Evolutionary conservation across 208 protist genomes (phyloP).

Genomic region (Naegleria fowleri): DNA sequence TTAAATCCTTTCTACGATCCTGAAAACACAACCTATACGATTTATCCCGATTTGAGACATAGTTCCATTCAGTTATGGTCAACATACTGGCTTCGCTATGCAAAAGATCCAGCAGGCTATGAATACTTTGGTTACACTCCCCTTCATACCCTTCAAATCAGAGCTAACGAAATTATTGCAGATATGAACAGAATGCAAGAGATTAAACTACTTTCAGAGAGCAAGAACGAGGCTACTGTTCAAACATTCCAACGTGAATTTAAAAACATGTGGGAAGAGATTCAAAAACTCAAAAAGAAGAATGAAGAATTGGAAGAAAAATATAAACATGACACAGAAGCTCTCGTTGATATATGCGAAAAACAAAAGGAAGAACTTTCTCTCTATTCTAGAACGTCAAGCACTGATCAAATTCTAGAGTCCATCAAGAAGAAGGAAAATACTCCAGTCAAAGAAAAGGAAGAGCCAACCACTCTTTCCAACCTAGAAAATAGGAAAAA

Average conservation of each 20-base stretch:
- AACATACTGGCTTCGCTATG: slow-evolving; percentile 8
- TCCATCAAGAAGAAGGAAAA: background rate
- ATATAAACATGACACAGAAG: background rate
- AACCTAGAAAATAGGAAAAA: background rate
- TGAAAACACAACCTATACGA: background rate
- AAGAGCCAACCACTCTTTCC: background rate
- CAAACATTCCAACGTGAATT: slow-evolving; percentile 25
- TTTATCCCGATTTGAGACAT: background rate
- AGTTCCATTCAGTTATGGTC: background rate
- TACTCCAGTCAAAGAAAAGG: background rate
- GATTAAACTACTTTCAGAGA: background rate
- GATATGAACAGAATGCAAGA: background rate
- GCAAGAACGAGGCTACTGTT: slow-evolving; percentile 7
- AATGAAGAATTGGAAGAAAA: background rate
- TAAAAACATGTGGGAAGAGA: background rate
- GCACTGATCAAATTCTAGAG: background rate
- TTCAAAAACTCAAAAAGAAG: background rate
- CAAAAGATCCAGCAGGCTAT: slow-evolving; percentile 3
- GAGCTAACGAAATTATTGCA: background rate
- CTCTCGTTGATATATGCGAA: background rate
- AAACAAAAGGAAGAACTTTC: slow-evolving; percentile 20
- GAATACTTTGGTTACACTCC: background rate
- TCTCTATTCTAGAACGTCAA: background rate
- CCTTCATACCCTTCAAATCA: background rate
- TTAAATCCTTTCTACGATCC: slow-evolving; percentile 27